Evolutionary conservation across 495 filamentous ascomycete species (phyloP).

Genomic region (Cudoniella acicularis): DNA sequence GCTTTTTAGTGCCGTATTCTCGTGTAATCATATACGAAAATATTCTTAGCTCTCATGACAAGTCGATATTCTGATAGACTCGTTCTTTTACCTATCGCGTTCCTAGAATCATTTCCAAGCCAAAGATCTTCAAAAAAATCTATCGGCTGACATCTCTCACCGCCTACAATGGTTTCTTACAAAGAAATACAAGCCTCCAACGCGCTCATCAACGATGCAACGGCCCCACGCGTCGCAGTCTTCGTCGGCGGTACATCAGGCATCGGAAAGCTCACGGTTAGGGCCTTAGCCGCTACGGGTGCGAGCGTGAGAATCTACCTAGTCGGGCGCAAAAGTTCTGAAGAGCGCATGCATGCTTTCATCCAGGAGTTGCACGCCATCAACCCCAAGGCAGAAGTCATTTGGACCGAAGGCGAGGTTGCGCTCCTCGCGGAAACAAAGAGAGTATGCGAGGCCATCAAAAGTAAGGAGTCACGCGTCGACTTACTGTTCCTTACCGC

Average conservation of each 20-base stretch:
- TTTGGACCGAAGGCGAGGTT: slow-evolving; percentile 21
- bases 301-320: slow-evolving; percentile 27
- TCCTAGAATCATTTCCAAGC: slow-evolving; percentile 8
- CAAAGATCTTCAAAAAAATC: slow-evolving; percentile 12
- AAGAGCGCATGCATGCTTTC: slow-evolving; percentile 29
- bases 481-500: slow-evolving; percentile 24
- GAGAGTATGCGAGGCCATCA: slow-evolving; percentile 21
- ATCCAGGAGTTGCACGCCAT: slow-evolving; percentile 25
- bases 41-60: neutral
- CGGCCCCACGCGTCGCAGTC: slow-evolving; percentile 23
- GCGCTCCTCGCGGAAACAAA: slow-evolving; percentile 20
- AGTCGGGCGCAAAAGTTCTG: slow-evolving; percentile 35
- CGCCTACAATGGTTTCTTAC: slow-evolving; percentile 35
- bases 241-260: slow-evolving; percentile 39
- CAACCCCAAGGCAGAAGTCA: slow-evolving; percentile 16
- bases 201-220: slow-evolving; percentile 33
- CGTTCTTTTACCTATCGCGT: neutral
- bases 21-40: neutral
- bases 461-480: slow-evolving; percentile 7
- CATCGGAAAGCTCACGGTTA: slow-evolving; percentile 33
- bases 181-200: slow-evolving; percentile 34
- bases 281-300: slow-evolving; percentile 27
- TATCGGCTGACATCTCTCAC: slow-evolving; percentile 13
- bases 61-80: slow-evolving; percentile 4
- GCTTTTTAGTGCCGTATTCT: neutral